Evolutionary conservation across 345 rosid genomes (phyloP).

Genomic region (Streptanthus diversifolius): DNA sequence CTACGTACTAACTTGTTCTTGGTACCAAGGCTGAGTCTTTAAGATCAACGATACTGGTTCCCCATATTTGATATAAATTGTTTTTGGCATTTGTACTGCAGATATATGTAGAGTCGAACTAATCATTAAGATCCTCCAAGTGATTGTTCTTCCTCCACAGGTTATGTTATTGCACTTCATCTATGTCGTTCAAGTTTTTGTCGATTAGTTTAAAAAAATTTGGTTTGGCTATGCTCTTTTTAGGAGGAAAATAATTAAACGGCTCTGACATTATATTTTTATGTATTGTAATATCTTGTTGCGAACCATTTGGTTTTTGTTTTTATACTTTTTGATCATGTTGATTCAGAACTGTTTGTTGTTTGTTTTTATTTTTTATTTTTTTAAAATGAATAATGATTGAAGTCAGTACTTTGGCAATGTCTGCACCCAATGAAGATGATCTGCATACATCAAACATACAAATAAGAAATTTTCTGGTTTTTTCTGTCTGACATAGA

Average conservation of each 20-base stretch:
- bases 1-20: neutral
- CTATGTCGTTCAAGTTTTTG: slow-evolving; percentile 4
- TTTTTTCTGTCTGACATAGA: neutral
- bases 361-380: neutral
- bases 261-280: neutral
- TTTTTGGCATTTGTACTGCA: slow-evolving; percentile 16
- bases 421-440: neutral
- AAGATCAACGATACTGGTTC: neutral
- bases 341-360: neutral
- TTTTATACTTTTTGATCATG: neutral
- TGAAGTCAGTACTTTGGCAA: neutral
- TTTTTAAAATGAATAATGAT: neutral
- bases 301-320: neutral
- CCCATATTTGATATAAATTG: neutral
- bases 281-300: slow-evolving; percentile 8
- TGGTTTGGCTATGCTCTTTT: neutral
- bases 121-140: neutral
- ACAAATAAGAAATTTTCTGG: neutral
- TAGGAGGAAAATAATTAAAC: neutral
- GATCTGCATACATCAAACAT: neutral
- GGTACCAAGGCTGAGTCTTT: neutral
- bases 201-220: neutral
- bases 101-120: slow-evolving; percentile 30
- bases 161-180: slow-evolving; percentile 36
- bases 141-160: slow-evolving; percentile 12